These are phyloP conservation scores for Acer yangbiense DNA, from an alignment of 345 rosid species.

Conservation along the genomic window DNA sequence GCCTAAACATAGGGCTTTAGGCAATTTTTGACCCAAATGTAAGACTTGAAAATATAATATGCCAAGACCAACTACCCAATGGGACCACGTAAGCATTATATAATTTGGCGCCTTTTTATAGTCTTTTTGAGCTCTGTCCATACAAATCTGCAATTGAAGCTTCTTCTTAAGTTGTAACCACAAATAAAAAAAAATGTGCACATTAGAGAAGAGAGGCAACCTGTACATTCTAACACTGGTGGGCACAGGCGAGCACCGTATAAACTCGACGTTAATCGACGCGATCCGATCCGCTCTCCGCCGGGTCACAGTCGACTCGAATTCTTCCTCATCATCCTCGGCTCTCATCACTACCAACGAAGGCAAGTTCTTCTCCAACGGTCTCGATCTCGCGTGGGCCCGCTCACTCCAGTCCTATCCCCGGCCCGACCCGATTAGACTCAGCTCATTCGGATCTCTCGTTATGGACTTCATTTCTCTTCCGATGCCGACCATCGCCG, in stretches of 20 bases:
- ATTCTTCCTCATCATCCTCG: constrained; percentile 34
- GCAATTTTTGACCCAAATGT: too few species aligned
- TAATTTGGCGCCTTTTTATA: too few species aligned
- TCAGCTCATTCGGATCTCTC: constrained; percentile 34
- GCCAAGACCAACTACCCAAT: too few species aligned
- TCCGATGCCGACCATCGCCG: constrained; percentile 70
- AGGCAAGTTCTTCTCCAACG: constrained; percentile 90
- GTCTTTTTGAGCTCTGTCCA: background rate
- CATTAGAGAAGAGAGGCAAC: constrained; percentile 52
- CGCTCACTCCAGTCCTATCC: constrained; percentile 29
- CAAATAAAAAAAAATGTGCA: constrained; percentile 34
- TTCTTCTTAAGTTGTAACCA: too few species aligned
- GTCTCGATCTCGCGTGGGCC: constrained; percentile 68
- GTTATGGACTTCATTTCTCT: constrained; percentile 54
- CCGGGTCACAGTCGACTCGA: constrained; percentile 40
- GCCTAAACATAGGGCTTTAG: too few species aligned
- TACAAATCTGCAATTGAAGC: background rate
- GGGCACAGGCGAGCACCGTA: constrained; percentile 64
- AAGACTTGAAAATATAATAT: too few species aligned
- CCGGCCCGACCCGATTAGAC: constrained; percentile 29
- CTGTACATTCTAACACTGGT: constrained; percentile 50
- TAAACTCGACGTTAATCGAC: constrained; percentile 49
- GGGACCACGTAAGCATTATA: too few species aligned
- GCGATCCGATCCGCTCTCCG: constrained; percentile 45
- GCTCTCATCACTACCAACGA: constrained; percentile 65